phyloP scores from a whole-genome alignment of 495 filamentous ascomycete genomes.

The Neurospora cerealis region DNA sequence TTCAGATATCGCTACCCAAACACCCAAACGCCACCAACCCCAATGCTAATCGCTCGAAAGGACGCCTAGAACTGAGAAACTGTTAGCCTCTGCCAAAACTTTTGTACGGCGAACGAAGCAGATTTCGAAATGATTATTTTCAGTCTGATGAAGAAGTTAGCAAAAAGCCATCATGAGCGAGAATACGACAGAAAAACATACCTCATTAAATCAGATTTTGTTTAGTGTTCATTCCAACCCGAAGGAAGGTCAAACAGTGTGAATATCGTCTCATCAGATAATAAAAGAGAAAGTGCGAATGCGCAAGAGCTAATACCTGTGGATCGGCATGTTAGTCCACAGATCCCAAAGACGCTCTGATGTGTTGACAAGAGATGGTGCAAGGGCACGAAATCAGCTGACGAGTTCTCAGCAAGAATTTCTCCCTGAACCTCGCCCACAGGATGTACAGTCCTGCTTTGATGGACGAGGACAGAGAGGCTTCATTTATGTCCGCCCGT shows the following conservation, averaged over 20 bases:
- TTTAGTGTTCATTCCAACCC: conserved; percentile 65
- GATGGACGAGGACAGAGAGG: conserved; percentile 48
- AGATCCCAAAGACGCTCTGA: background rate
- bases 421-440: conserved; percentile 54
- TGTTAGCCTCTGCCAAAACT: background rate
- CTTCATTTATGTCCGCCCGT: conserved; percentile 95
- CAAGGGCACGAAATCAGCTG: conserved; percentile 61
- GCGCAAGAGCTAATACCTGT: conserved; percentile 34
- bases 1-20: background rate
- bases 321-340: conserved; percentile 24
- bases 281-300: conserved; percentile 13
- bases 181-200: conserved; percentile 30
- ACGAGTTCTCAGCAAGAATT: conserved; percentile 97
- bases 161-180: background rate
- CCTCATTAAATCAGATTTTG: conserved; percentile 99
- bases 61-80: conserved; percentile 1
- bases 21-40: background rate
- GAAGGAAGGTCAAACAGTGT: conserved; percentile 89
- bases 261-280: conserved; percentile 58
- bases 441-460: conserved; percentile 81
- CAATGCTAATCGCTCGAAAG: background rate
- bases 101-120: conserved; percentile 18
- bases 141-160: conserved; percentile 37
- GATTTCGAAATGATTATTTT: conserved; percentile 10
- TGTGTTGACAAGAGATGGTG: conserved; percentile 4